A percentile compares a stretch with the other conserved stretches of the same genome.
Conservation (phyloP, 371 early-diverging fungal species). For the Mortierella sp. region DNA sequence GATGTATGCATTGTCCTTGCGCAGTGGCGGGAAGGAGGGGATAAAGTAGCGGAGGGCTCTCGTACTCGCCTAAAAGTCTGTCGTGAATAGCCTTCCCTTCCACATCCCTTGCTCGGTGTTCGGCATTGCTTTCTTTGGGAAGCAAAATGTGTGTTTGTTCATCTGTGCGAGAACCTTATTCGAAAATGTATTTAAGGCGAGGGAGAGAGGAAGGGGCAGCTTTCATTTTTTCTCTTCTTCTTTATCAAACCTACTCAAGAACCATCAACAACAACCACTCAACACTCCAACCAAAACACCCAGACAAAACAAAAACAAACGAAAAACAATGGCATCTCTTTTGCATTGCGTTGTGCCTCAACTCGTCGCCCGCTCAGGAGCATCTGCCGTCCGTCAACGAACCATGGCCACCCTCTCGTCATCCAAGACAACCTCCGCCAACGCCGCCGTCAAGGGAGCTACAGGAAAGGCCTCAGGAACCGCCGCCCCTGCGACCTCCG, state of each 20-base stretch:
- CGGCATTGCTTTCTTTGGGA: background rate
- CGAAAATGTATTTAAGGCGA: background rate
- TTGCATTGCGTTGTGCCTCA: background rate
- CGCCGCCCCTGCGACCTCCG: background rate
- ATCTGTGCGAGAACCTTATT: background rate
- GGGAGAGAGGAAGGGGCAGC: background rate
- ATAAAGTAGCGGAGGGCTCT: background rate
- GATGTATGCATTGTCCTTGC: background rate
- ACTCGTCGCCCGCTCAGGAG: slow-evolving; percentile 3
- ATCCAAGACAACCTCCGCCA: background rate
- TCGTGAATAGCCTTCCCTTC: background rate
- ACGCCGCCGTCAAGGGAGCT: background rate
- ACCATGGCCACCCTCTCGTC: slow-evolving; percentile 6
- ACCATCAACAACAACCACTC: background rate
- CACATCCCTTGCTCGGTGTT: background rate
- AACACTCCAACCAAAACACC: background rate
- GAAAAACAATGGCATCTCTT: background rate
- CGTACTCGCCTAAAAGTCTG: no score
- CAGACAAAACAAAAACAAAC: background rate
- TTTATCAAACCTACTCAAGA: slow-evolving; percentile 8
- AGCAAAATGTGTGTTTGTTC: background rate
- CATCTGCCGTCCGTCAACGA: background rate
- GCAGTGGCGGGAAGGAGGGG: background rate
- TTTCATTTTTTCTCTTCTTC: background rate
- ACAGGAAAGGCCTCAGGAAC: background rate